These are phyloP conservation scores for Rhazya stricta DNA, from an alignment of 257 asterid species.

Conservation along the genomic window DNA sequence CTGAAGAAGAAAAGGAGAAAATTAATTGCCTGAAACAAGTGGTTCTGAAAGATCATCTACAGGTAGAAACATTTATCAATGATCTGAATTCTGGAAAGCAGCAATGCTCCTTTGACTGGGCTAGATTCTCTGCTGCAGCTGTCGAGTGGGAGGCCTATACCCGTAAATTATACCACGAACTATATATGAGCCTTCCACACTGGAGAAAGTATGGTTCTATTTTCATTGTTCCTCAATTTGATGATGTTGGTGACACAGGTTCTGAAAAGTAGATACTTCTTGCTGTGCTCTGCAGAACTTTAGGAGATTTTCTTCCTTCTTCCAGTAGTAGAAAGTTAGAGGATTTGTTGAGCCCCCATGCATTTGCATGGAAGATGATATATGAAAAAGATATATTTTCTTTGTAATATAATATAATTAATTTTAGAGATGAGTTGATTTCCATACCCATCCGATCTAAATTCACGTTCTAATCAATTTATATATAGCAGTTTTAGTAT, in stretches of 20 bases:
- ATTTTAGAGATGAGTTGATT: too few species aligned
- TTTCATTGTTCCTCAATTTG: constrained; percentile 22
- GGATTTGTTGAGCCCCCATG: not conserved
- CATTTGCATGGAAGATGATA: not conserved
- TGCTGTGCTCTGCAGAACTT: not conserved
- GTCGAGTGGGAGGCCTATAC: constrained; percentile 65
- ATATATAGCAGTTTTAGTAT: too few species aligned
- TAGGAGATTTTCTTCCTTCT: not conserved
- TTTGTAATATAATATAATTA: too few species aligned
- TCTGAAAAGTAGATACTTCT: not conserved
- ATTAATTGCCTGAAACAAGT: constrained; percentile 27
- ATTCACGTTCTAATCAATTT: too few species aligned
- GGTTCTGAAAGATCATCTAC: constrained; percentile 42
- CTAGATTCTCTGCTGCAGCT: constrained; percentile 38
- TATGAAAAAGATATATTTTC: too few species aligned
- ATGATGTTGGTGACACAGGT: not conserved
- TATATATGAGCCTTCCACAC: constrained; percentile 41
- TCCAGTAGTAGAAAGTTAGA: not conserved
- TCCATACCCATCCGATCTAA: too few species aligned
- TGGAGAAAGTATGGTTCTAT: constrained; percentile 61
- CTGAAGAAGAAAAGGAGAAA: constrained; percentile 31
- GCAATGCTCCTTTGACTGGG: constrained; percentile 31
- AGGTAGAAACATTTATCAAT: constrained; percentile 29
- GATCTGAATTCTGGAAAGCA: constrained; percentile 17
- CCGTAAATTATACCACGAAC: constrained; percentile 34